Conservation (phyloP, 2,329 filamentous ascomycete species). For the Aspergillus neotritici region DNA sequence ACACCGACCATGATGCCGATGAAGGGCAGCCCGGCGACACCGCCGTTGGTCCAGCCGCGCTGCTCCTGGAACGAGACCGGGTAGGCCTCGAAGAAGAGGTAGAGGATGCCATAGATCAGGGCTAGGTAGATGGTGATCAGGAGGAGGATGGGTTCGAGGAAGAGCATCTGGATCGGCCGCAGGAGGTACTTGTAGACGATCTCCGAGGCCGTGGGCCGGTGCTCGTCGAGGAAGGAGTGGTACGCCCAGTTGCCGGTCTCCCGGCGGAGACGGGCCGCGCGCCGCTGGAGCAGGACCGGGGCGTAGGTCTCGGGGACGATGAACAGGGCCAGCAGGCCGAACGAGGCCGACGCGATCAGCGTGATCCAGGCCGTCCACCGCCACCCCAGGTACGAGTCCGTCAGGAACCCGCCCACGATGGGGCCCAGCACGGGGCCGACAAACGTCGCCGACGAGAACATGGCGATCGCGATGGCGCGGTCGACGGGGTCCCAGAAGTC, state of each 20-base stretch:
- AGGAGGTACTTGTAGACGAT: constrained; percentile 43
- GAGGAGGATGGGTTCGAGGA: constrained; percentile 45
- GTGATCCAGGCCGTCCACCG: constrained; percentile 55
- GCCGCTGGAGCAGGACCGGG: constrained; percentile 44
- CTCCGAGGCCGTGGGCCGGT: constrained; percentile 32
- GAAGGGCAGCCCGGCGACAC: constrained; percentile 36
- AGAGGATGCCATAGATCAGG: constrained; percentile 35
- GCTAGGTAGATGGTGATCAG: constrained; percentile 43
- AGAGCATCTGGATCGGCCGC: constrained; percentile 44
- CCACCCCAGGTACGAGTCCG: constrained; percentile 48
- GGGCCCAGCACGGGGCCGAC: constrained; percentile 47
- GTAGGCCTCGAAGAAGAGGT: constrained; percentile 39
- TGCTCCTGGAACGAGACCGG: constrained; percentile 36
- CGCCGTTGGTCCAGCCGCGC: constrained; percentile 32
- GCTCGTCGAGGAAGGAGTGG: constrained; percentile 42
- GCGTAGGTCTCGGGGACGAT: constrained; percentile 50
- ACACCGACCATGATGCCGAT: constrained; percentile 33
- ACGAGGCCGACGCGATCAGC: constrained; percentile 42
- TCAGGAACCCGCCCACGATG: constrained; percentile 48
- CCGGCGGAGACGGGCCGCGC: constrained; percentile 44
- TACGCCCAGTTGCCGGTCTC: constrained; percentile 44
- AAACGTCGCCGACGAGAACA: constrained; percentile 45
- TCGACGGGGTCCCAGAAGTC: constrained; percentile 47
- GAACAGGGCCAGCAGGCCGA: constrained; percentile 41
- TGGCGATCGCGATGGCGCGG: constrained; percentile 42